Conservation (phyloP, 306 rosid species). For the Lagenaria siceraria region DNA sequence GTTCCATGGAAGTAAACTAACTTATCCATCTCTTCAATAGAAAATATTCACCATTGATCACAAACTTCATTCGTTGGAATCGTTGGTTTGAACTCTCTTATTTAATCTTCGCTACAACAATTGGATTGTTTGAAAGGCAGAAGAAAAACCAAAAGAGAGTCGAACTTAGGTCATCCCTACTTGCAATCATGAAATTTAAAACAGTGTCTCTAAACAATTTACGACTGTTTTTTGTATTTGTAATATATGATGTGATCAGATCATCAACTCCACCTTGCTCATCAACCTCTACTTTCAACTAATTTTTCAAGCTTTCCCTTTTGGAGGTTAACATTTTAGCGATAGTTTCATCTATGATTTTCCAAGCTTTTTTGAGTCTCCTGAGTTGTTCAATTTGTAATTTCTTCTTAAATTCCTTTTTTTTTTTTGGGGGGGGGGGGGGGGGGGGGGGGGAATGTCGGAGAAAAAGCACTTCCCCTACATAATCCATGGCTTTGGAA, state of each 20-base stretch:
- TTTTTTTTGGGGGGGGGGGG: too few species aligned
- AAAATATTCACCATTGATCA: neutral
- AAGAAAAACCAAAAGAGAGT: slow-evolving; percentile 21
- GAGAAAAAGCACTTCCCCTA: slow-evolving; percentile 2
- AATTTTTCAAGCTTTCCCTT: too few species aligned
- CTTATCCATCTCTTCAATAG: slow-evolving; percentile 8
- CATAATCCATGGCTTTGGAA: slow-evolving; percentile 8
- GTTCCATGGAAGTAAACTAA: slow-evolving; percentile 41
- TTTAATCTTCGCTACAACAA: slow-evolving; percentile 1
- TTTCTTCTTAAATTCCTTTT: too few species aligned
- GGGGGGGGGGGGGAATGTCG: too few species aligned
- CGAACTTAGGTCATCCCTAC: slow-evolving; percentile 5
- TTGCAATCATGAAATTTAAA: slow-evolving; percentile 7
- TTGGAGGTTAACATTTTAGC: too few species aligned
- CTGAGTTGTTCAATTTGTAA: too few species aligned
- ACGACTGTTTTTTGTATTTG: neutral
- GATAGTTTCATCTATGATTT: too few species aligned
- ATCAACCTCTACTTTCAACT: too few species aligned
- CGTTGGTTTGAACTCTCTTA: slow-evolving; percentile 13
- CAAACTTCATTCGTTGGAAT: neutral
- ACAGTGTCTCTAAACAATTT: slow-evolving; percentile 11
- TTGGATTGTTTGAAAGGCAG: slow-evolving; percentile 12
- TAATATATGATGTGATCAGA: slow-evolving; percentile 9
- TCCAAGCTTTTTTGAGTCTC: too few species aligned
- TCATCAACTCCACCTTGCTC: neutral